These are phyloP conservation scores for Hypoxylon sp. DNA, from an alignment of 2,329 filamentous ascomycete genomes.

Conservation along the genomic window DNA sequence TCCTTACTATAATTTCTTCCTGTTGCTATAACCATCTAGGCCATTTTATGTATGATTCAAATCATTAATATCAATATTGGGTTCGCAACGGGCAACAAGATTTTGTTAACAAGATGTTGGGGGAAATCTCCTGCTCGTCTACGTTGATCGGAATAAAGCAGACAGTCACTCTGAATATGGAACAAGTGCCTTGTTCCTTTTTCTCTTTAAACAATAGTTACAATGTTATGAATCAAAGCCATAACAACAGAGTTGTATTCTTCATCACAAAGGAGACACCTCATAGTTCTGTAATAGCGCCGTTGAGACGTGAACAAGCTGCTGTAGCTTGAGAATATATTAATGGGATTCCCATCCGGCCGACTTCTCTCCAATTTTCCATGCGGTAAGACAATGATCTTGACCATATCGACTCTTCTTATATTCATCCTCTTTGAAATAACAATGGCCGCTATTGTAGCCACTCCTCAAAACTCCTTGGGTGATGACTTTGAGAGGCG, in stretches of 20 bases:
- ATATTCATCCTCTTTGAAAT: neutral
- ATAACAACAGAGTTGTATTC: neutral
- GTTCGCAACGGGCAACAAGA: neutral
- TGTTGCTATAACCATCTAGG: too few species aligned
- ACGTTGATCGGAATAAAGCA: neutral
- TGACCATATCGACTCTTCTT: neutral
- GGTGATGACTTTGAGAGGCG: conserved; percentile 2
- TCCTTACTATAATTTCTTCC: neutral
- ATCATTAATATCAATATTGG: neutral
- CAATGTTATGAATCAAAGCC: neutral
- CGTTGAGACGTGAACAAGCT: too few species aligned
- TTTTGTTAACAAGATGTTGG: neutral
- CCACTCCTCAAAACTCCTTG: neutral
- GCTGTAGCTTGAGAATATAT: too few species aligned
- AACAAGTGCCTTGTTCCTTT: neutral
- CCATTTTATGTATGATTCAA: neutral
- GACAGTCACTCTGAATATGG: neutral
- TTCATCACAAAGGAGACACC: neutral
- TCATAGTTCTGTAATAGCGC: too few species aligned
- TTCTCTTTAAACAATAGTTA: neutral
- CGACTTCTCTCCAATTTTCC: too few species aligned
- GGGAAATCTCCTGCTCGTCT: neutral
- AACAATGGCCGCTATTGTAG: neutral
- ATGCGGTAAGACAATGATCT: too few species aligned
- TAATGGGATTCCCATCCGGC: too few species aligned